Percentiles rank a stretch among this genome's conserved stretches.
Conservation (phyloP, 2,329 filamentous ascomycete genomes). For the Aspergillus melleus region DNA sequence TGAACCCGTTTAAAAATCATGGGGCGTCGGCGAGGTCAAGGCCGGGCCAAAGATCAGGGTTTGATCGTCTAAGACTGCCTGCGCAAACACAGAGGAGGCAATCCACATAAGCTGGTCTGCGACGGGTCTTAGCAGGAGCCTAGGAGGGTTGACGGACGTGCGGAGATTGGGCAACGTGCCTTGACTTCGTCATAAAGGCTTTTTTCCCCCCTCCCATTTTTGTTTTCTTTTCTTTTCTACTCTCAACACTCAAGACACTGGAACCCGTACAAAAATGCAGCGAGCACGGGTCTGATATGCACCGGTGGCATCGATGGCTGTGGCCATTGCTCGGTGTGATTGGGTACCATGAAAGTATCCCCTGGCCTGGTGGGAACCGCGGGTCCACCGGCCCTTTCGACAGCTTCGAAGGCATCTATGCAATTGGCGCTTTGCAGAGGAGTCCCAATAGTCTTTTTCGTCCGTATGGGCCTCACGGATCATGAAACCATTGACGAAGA, state of each 20-base stretch:
- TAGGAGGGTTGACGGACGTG: not conserved
- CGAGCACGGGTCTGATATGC: not conserved
- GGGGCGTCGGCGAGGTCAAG: not conserved
- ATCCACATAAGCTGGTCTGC: not conserved
- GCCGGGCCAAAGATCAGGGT: not conserved
- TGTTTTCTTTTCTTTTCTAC: not conserved
- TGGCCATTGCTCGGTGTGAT: conserved; percentile 1
- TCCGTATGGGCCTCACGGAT: not conserved
- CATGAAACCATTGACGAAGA: not conserved
- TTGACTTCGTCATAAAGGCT: not conserved
- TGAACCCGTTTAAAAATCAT: not conserved
- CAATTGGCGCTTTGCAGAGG: not conserved
- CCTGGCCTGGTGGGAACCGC: not conserved
- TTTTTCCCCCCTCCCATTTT: no score
- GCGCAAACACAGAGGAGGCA: not conserved
- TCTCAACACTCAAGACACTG: not conserved
- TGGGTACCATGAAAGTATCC: conserved; percentile 6
- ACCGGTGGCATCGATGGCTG: conserved; percentile 14
- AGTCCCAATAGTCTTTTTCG: no score
- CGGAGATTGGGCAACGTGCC: not conserved
- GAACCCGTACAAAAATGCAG: not conserved
- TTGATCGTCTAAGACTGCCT: not conserved
- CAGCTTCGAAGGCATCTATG: not conserved
- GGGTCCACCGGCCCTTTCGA: conserved; percentile 10
- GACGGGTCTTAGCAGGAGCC: not conserved